These are phyloP conservation scores for Chondrostereum purpureum DNA, from an alignment of 1,284 basidiomycete species.

Conservation along the genomic window DNA sequence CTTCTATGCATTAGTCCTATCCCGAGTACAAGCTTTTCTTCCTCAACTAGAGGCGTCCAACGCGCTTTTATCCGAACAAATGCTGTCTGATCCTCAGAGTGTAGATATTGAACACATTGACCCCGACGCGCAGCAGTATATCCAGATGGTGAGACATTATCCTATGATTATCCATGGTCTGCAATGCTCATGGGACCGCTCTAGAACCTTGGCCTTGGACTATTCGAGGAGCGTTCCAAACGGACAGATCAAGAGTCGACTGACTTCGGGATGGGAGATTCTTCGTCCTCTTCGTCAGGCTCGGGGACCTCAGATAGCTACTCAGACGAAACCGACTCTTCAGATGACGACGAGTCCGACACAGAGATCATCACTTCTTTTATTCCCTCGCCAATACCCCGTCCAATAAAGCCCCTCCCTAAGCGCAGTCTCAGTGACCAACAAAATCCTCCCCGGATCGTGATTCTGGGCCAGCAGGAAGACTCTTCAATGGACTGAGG, in stretches of 20 bases:
- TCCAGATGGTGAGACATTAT: constrained; percentile 58
- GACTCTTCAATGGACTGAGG: background rate
- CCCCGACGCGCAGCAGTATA: constrained; percentile 40
- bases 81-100: constrained; percentile 41
- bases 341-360: background rate
- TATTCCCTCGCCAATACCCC: background rate
- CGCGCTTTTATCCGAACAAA: constrained; percentile 36
- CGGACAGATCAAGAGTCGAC: background rate
- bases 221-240: background rate
- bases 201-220: background rate
- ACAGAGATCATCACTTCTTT: background rate
- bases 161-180: no score
- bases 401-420: background rate
- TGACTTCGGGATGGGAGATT: background rate
- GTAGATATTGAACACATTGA: constrained; percentile 59
- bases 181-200: no score
- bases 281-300: background rate
- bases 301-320: background rate
- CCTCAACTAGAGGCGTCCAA: constrained; percentile 61
- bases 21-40: constrained; percentile 57
- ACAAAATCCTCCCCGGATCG: background rate
- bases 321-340: background rate
- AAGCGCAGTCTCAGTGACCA: no score
- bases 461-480: background rate
- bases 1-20: constrained; percentile 41